Conservation (phyloP, 176 grass and related monocot genomes). For the Carex myosuroides region DNA sequence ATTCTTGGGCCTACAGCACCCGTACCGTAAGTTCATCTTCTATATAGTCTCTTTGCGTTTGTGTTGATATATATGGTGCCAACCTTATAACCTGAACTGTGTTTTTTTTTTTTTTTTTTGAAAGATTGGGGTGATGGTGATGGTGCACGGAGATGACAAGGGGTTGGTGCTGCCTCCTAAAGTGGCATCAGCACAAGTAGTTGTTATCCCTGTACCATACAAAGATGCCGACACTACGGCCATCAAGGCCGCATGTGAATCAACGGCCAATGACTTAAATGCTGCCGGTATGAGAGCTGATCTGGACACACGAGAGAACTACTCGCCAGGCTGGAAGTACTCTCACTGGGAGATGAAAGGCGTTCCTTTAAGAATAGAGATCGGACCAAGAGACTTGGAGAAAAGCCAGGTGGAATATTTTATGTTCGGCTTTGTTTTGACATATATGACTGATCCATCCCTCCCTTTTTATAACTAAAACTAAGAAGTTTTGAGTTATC, state of each 20-base stretch:
- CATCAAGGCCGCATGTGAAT: slow-evolving; percentile 68
- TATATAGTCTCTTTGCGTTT: background rate
- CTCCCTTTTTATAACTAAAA: background rate
- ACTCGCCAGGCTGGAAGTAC: slow-evolving; percentile 97
- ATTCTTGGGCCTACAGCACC: slow-evolving; percentile 97
- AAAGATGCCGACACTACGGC: slow-evolving; percentile 85
- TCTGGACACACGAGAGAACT: slow-evolving; percentile 72
- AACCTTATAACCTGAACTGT: background rate
- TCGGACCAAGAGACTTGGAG: slow-evolving; percentile 89
- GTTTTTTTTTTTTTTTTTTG: background rate
- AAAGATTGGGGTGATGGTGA: slow-evolving; percentile 89
- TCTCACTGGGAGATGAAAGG: slow-evolving; percentile 99
- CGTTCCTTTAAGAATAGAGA: slow-evolving; percentile 91
- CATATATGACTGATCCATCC: background rate
- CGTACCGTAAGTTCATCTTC: slow-evolving; percentile 67
- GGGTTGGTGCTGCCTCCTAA: slow-evolving; percentile 88
- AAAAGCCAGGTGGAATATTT: slow-evolving; percentile 48
- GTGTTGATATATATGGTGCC: background rate
- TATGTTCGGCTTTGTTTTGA: background rate
- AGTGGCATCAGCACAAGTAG: slow-evolving; percentile 75
- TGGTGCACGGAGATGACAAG: slow-evolving; percentile 96
- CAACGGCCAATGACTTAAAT: slow-evolving; percentile 41
- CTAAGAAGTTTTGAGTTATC: background rate
- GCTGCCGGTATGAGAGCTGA: slow-evolving; percentile 56
- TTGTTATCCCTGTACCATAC: slow-evolving; percentile 81